Evolutionary conservation across 495 filamentous ascomycete genomes (phyloP), one percentile per base, ranked within the genome.

Genomic region (Neurospora sp.): DNA sequence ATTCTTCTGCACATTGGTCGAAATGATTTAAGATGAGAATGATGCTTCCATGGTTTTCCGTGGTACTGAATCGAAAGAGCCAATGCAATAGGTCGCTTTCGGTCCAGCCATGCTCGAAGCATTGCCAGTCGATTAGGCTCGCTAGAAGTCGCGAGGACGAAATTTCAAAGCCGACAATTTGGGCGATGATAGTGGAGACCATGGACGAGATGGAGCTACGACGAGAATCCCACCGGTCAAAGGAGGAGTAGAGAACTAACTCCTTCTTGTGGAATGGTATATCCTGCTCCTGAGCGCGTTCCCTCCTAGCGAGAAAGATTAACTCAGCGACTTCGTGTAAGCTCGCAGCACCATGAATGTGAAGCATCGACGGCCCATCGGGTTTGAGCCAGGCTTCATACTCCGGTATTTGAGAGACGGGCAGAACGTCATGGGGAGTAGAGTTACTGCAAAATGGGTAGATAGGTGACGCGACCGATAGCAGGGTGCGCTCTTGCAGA

Each of bases 171-270:
- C 74, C 37, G 24, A 74, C 40, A 17, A 78, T 74, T 40, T 78
- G 77, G 48, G 75, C 40, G 7, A 78, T 10, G 39, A 78, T 73
- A 9, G 75, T 76, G 13, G 75, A 71, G 15, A 76, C 66, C 77
- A 75, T 78, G 39, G 72, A 54, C 39, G 40, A 39, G 28, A 77
- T 54, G 15, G 75, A 75, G 39, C 71, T 31, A 13, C 72, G 71
- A n/a, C 73, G 70, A 17, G 70, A 43, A 66, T 78, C 74, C 48
- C 74, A 69, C 17, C 71, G 70, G 19, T 77, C 71, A 48, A 78
- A 78, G 4, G 75, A 74, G 42, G 77, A 78, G 66, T 75, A 75
- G 19, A 78, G 75, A 21, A 74, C 69, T 19, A 73, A 24, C 13
- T 66, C 42, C 13, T 15, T 43, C 40, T 39, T 39, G 39, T 39